Base-by-base conservation (phyloP, 495 filamentous ascomycete genomes). In the Filosporella fistucella region DNA sequence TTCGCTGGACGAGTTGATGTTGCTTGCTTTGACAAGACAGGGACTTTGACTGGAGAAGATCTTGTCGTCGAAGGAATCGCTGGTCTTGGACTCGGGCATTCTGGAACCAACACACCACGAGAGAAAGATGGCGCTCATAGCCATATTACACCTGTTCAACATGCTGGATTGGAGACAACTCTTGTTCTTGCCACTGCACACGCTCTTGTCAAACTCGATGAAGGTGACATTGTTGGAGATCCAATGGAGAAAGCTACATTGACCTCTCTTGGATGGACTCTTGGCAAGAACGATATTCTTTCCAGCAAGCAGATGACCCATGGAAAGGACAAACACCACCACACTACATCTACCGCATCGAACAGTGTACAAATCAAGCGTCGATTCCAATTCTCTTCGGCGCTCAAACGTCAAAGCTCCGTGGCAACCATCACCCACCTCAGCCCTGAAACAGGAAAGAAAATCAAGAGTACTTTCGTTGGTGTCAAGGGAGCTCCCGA, bases 201-300 rank as follows among this genome's bases (percentile, higher is more conserved):
- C 62, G 93, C 93, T 14, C 70, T 99, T 26, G 93, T 99, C 20
- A 95, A 89, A 57, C 71, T 99, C 5, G 93, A 99, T 55, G 93
- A 99, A 62, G 94, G 93, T 16, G 93, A 99, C 13, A 82, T 97
- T 50, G 94, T 97, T 37, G 93, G 93, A 51, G 93, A 99, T 62
- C 93, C 93, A 13, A 99, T 99, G 93, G 93, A 99, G 60, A 96
- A 96, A 65, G 93, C 93, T 30, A 96, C 93, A 10, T 70, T 99
- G 16, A 71, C 72, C 10, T 87, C 90, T 47, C 80, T 99, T 39
- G 89, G 91, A 28, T 99, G 93, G 93, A 80, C 77, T 33, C 72
- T 99, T 22, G 89, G 91, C 24, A 84, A 81, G 49, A 91, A 93
- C 47, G 94, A 97, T 58, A 86, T 72, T 28, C 77, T 99, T 9